Percentiles rank a stretch among this genome's conserved stretches.
Evolutionary conservation across 73 alveolate genomes (phyloP).

Genomic region (Paramecium caudatum): DNA sequence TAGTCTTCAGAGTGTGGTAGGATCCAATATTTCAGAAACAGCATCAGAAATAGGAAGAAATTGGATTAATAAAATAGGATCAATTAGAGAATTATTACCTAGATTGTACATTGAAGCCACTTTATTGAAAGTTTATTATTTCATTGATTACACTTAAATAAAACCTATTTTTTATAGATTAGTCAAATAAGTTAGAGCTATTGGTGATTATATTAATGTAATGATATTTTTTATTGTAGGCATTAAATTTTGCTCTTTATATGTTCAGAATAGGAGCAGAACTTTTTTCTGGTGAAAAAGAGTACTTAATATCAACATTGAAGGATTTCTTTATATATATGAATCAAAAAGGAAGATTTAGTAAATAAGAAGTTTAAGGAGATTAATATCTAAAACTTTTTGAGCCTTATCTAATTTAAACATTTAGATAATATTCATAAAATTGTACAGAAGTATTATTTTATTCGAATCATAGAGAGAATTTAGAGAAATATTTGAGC

Average conservation of each 20-base stretch:
- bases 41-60: slow-evolving; percentile 94
- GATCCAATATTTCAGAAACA: slow-evolving; percentile 88
- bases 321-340: slow-evolving; percentile 71
- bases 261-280: slow-evolving; percentile 75
- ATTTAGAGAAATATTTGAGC: slow-evolving; percentile 68
- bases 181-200: slow-evolving; percentile 64
- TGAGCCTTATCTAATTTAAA: slow-evolving; percentile 78
- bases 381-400: slow-evolving; percentile 83
- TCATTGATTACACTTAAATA: slow-evolving; percentile 70
- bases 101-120: slow-evolving; percentile 96
- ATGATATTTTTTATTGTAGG: background rate
- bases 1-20: slow-evolving; percentile 87
- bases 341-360: slow-evolving; percentile 74
- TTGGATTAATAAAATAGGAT: slow-evolving; percentile 96
- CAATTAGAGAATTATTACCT: slow-evolving; percentile 97
- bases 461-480: slow-evolving; percentile 21
- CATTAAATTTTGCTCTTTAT: slow-evolving; percentile 64
- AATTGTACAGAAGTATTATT: slow-evolving; percentile 67
- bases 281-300: slow-evolving; percentile 73
- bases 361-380: slow-evolving; percentile 71
- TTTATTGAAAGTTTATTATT: slow-evolving; percentile 86
- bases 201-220: slow-evolving; percentile 75
- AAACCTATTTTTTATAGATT: slow-evolving; percentile 52
- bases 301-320: slow-evolving; percentile 43
- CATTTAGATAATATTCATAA: slow-evolving; percentile 70